A percentile compares a stretch with the other conserved stretches of the same genome.
These are phyloP conservation scores for Limonium bicolor DNA, from an alignment of 148 eudicot species.

Conservation along the genomic window DNA sequence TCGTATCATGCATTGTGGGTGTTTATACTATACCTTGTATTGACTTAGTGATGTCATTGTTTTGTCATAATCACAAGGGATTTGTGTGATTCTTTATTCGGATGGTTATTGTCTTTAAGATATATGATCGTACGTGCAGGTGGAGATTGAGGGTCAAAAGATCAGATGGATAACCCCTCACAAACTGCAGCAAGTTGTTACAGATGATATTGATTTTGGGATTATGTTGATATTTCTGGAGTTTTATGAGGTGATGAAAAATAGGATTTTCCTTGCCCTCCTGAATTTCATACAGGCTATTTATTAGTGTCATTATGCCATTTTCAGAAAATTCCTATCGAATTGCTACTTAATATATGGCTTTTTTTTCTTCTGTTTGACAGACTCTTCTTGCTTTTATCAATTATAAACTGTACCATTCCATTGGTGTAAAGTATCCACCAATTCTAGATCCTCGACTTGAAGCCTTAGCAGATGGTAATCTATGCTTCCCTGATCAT, in stretches of 20 bases:
- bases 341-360: neutral
- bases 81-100: neutral
- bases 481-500: neutral
- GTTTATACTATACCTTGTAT: no score
- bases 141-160: slow-evolving; percentile 81
- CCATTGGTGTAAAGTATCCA: slow-evolving; percentile 72
- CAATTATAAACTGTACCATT: slow-evolving; percentile 58
- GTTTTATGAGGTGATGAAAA: slow-evolving; percentile 55
- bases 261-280: neutral
- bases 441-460: slow-evolving; percentile 78
- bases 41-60: no score
- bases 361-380: neutral
- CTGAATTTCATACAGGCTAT: no score
- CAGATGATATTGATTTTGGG: slow-evolving; percentile 74
- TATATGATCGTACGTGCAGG: slow-evolving; percentile 26
- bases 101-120: neutral
- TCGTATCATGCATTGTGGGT: no score
- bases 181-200: slow-evolving; percentile 82
- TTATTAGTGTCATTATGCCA: no score
- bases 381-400: slow-evolving; percentile 84
- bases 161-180: slow-evolving; percentile 93
- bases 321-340: no score
- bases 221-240: slow-evolving; percentile 79
- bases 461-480: slow-evolving; percentile 90
- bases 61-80: no score